Percentiles rank a stretch among this genome's conserved stretches.
Evolutionary conservation across 2,329 filamentous ascomycete genomes (phyloP).

Genomic region (Cladophialophora yegresii): DNA sequence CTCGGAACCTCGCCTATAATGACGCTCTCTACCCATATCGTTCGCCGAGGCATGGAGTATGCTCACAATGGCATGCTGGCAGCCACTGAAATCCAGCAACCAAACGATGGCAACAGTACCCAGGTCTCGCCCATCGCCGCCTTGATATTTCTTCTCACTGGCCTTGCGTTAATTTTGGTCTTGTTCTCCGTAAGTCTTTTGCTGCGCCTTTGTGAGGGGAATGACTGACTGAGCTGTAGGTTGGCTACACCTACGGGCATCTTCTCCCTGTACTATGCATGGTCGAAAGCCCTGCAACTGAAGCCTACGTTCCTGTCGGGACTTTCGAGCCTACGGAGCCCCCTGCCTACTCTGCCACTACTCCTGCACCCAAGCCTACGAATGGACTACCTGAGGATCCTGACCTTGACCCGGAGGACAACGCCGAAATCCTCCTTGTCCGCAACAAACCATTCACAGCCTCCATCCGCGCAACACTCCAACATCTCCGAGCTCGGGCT

Average conservation of each 20-base stretch:
- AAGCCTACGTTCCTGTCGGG: conserved; percentile 56
- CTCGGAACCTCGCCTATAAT: conserved; percentile 11
- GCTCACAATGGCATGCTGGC: conserved; percentile 37
- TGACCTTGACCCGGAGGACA: conserved; percentile 43
- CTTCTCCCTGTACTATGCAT: conserved; percentile 64
- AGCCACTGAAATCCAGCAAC: conserved; percentile 21
- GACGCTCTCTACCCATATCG: conserved; percentile 34
- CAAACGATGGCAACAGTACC: conserved; percentile 32
- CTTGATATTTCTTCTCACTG: conserved; percentile 39
- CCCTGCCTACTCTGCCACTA: conserved; percentile 39
- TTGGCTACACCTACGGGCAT: conserved; percentile 59
- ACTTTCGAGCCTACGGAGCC: conserved; percentile 39
- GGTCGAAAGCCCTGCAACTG: conserved; percentile 62
- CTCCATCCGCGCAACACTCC: conserved; percentile 59
- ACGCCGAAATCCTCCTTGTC: conserved; percentile 50
- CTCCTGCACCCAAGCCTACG: conserved; percentile 37
- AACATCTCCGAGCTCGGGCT: conserved; percentile 63
- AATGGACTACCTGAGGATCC: conserved; percentile 14
- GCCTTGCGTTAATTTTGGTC: conserved; percentile 35
- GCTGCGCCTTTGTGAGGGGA: no score
- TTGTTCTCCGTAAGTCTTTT: conserved; percentile 39
- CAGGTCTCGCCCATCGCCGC: conserved; percentile 38
- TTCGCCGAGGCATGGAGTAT: conserved; percentile 44
- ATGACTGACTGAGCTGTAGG: conserved; percentile 21
- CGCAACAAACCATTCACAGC: conserved; percentile 62